Conservation (phyloP, 2,329 filamentous ascomycete genomes). For the Tympanopsis confertula region DNA sequence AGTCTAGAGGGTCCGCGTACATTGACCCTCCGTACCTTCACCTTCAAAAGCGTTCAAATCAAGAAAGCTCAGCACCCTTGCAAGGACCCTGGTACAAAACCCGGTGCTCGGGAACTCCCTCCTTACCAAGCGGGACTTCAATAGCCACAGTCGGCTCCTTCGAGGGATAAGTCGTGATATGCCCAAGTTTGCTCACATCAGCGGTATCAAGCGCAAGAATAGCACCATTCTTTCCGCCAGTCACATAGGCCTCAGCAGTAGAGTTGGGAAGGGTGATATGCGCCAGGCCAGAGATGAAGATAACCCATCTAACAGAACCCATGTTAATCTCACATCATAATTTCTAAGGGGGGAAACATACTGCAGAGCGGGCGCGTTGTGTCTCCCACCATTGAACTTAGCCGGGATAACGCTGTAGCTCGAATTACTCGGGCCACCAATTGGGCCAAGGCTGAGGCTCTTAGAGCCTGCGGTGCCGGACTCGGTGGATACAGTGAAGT, state of each 20-base stretch:
- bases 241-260: neutral
- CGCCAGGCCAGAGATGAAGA: conserved; percentile 1
- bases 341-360: neutral
- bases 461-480: neutral
- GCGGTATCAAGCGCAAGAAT: conserved; percentile 1
- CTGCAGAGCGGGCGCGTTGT: neutral
- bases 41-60: too few relatives aligned
- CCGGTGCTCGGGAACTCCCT: neutral
- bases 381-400: neutral
- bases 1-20: too few relatives aligned
- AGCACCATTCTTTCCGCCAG: neutral
- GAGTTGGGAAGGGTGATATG: neutral
- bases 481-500: neutral
- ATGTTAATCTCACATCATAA: neutral
- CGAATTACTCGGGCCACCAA: neutral
- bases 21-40: too few relatives aligned
- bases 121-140: neutral
- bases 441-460: neutral
- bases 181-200: neutral
- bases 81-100: neutral
- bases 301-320: neutral
- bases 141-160: neutral
- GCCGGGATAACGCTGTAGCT: neutral
- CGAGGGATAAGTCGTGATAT: neutral
- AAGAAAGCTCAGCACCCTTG: neutral